Evolutionary conservation across 495 filamentous ascomycete genomes (phyloP).

Genomic region (Trichocladium uniseriatum): DNA sequence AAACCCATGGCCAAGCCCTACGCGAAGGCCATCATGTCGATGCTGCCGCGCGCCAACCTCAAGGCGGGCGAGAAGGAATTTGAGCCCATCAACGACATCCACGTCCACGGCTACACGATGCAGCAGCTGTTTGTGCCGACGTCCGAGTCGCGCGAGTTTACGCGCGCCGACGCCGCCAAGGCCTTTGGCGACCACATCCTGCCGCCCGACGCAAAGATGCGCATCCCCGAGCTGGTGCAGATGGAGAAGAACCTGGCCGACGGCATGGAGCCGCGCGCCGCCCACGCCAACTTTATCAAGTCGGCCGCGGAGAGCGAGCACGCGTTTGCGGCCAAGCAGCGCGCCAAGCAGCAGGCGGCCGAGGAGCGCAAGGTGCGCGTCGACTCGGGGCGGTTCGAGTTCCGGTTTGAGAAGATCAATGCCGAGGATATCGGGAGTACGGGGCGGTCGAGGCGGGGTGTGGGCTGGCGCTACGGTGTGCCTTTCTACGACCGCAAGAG

Average conservation of each 20-base stretch:
- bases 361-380: conserved; percentile 40
- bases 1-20: conserved; percentile 72
- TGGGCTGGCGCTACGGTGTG: conserved; percentile 51
- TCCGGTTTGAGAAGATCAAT: conserved; percentile 61
- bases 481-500: conserved; percentile 40
- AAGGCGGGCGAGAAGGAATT: conserved; percentile 36
- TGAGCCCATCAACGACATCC: conserved; percentile 87
- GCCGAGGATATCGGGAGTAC: conserved; percentile 37
- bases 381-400: conserved; percentile 55
- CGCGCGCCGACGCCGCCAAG: conserved; percentile 76
- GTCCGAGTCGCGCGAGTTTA: conserved; percentile 84
- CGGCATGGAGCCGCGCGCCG: conserved; percentile 18
- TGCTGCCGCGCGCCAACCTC: conserved; percentile 55
- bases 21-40: conserved; percentile 60
- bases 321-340: conserved; percentile 29
- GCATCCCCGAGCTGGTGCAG: conserved; percentile 73
- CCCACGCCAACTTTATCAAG: conserved; percentile 26
- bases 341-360: conserved; percentile 31
- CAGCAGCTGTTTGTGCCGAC: conserved; percentile 84
- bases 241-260: conserved; percentile 42
- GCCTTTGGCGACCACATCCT: conserved; percentile 66
- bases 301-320: conserved; percentile 28
- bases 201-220: conserved; percentile 76
- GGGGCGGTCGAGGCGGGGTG: conserved; percentile 43
- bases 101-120: conserved; percentile 66